Evolutionary conservation across 495 filamentous ascomycete genomes (phyloP).

Genomic region (Rhizodiscina lignyota): DNA sequence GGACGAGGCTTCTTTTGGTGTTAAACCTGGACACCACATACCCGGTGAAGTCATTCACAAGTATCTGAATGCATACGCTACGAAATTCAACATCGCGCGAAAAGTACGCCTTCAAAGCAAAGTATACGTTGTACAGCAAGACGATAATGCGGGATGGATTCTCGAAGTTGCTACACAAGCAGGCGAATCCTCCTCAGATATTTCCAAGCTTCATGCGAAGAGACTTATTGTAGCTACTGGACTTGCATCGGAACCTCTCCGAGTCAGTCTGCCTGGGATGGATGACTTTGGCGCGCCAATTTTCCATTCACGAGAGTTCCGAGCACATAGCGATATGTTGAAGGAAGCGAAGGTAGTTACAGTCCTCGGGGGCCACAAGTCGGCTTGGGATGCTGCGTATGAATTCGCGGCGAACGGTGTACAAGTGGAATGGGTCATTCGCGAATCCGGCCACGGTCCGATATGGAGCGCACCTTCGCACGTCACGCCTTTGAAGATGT

Average conservation of each 20-base stretch:
- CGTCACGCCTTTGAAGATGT: constrained; percentile 37
- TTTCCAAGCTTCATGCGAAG: constrained; percentile 19
- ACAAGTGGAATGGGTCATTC: constrained; percentile 60
- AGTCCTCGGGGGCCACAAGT: constrained; percentile 57
- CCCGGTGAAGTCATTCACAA: constrained; percentile 43
- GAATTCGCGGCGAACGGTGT: constrained; percentile 43
- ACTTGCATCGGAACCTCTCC: constrained; percentile 40
- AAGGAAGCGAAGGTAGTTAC: constrained; percentile 25
- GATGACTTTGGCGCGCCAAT: constrained; percentile 36
- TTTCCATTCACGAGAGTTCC: constrained; percentile 43
- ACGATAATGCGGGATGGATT: too few species aligned
- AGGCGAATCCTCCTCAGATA: too few species aligned
- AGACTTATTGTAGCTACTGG: constrained; percentile 57
- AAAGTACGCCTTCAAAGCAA: constrained; percentile 34
- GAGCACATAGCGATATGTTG: constrained; percentile 19
- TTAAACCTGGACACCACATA: constrained; percentile 45
- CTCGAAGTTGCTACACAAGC: too few species aligned
- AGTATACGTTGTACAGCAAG: constrained; percentile 31
- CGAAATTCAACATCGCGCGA: constrained; percentile 37
- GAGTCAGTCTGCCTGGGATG: constrained; percentile 29
- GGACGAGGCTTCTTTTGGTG: constrained; percentile 16
- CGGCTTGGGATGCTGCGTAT: constrained; percentile 60
- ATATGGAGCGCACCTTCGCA: constrained; percentile 49
- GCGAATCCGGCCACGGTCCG: constrained; percentile 56
- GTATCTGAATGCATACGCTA: constrained; percentile 46